Base-by-base conservation (phyloP, 177 flowering plant genomes). In the Vitis hybrid region DNA sequence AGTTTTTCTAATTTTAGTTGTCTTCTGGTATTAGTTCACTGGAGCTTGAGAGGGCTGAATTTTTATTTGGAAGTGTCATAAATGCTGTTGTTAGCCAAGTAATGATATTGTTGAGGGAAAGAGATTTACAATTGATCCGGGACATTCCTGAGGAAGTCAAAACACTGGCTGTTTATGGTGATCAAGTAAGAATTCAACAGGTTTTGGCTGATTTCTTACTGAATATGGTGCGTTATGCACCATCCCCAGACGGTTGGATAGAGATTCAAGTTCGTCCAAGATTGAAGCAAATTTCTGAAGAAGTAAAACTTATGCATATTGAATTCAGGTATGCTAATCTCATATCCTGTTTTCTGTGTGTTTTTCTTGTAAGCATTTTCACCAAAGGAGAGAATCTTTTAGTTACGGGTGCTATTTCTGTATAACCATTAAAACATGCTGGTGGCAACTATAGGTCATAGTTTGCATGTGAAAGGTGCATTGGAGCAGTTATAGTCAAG, bases 71-170 rank as follows among this genome's bases (percentile, higher is more conserved):
- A 71, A 86, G 87, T 77, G 90, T 95, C 56, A 85, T 95, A 63
- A 86, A 93, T 85, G 99, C 93, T 73, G 91, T 93, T 73, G 97
- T 95, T 69, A 91, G 99, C 81, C 98, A 95, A 87, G 91, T 86
- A 39, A 95, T 91, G 96, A 74, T 86, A 61, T 70, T 86, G 74
- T 80, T 95, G 61, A 84, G 92, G 75, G 94, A 93, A 81, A 86
- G 89, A 82, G 83, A 85, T 64, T 70, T 95, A 51, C 99, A 93
- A 60, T 73, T 95, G 75, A 89, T 93, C 58, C 86, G 94, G 0
- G 96, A 91, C 78, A 95, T 95, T 70, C 97, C 98, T 10, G 98
- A 93, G 62, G 96, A 95, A 80, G 82, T 95, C 59, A 91, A 93
- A 71, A 78, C 86, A 57, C 67, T 95, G 65, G 71, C 85, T 66